Conservation (phyloP, 768 basidiomycete species). For the Kwoniella botswanensis region DNA sequence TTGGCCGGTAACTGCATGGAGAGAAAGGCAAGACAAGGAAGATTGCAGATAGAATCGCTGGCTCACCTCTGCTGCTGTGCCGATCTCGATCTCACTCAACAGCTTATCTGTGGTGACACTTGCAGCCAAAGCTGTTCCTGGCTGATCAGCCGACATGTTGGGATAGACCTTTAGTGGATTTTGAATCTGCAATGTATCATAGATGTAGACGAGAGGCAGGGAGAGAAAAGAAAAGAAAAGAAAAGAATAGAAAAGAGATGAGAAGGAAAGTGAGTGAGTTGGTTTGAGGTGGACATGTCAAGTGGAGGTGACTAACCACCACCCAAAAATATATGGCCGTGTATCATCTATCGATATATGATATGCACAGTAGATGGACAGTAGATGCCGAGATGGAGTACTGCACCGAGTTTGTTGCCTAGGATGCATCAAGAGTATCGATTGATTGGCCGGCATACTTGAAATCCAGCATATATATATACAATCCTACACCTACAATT, state of each 20-base stretch:
- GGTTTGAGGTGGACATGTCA: conserved; percentile 5
- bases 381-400: no score
- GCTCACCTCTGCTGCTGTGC: conserved; percentile 41
- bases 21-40: not conserved
- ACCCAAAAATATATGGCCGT: no score
- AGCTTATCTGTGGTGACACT: conserved; percentile 21
- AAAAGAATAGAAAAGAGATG: not conserved
- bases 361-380: no score
- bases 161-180: not conserved
- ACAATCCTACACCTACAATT: not conserved
- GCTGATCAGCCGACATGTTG: not conserved
- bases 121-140: not conserved
- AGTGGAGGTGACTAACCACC: conserved; percentile 12
- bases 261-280: not conserved
- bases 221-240: not conserved
- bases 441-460: not conserved
- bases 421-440: not conserved
- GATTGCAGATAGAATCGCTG: not conserved
- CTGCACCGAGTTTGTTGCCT: no score
- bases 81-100: conserved; percentile 37
- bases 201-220: not conserved
- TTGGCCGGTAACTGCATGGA: no score
- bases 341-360: no score
- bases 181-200: not conserved
- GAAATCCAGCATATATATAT: not conserved